Evolutionary conservation across 495 filamentous ascomycete species (phyloP).

Genomic region (Daldinia concentrica): DNA sequence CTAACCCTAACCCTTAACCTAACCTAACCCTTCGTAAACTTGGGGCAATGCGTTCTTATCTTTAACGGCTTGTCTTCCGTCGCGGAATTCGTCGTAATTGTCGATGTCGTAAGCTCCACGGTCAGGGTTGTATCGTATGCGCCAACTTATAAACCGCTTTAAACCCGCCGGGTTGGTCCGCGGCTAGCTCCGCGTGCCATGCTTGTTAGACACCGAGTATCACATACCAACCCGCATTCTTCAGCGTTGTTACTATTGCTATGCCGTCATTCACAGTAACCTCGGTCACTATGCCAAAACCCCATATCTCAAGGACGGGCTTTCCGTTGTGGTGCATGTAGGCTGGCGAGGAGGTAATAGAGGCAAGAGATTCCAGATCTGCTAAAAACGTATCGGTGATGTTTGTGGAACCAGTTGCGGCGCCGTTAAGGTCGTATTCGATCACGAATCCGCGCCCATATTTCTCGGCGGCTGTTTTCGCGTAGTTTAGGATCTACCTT

Average conservation of each 20-base stretch:
- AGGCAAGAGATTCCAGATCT: slow-evolving; percentile 37
- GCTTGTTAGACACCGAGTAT: not conserved
- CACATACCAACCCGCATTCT: not conserved
- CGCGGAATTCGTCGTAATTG: not conserved
- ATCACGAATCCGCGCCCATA: slow-evolving; percentile 47
- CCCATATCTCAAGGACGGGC: slow-evolving; percentile 48
- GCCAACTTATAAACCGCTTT: not conserved
- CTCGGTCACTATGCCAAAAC: slow-evolving; percentile 39
- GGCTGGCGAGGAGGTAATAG: slow-evolving; percentile 42
- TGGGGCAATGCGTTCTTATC: not conserved
- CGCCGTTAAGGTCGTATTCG: slow-evolving; percentile 47
- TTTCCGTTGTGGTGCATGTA: slow-evolving; percentile 49
- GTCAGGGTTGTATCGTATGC: not conserved
- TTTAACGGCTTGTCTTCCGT: not conserved
- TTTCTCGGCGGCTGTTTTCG: slow-evolving; percentile 44
- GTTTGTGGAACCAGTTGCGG: slow-evolving; percentile 33
- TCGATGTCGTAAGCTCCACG: not conserved
- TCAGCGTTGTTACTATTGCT: slow-evolving; percentile 34
- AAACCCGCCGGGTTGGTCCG: not conserved
- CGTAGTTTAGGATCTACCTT: slow-evolving; percentile 40
- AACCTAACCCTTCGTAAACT: too few species aligned
- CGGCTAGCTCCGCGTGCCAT: not conserved
- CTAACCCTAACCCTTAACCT: too few species aligned
- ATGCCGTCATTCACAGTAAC: slow-evolving; percentile 42
- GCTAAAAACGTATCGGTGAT: slow-evolving; percentile 34